Evolutionary conservation across 768 basidiomycete genomes (phyloP).

Genomic region (Tylopilus cervinicoccineus): DNA sequence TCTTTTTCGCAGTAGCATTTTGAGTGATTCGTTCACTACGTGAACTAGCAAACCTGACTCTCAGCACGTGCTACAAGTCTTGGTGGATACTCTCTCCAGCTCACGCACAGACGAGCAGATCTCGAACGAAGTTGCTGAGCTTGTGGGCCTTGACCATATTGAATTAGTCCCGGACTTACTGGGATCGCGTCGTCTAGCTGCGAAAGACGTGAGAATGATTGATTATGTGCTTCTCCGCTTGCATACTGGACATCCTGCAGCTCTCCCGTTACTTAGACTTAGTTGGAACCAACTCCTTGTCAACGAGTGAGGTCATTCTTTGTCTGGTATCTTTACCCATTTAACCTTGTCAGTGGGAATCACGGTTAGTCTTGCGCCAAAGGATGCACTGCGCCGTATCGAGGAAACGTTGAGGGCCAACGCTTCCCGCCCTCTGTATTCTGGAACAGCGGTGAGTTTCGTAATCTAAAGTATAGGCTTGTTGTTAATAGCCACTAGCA

Average conservation of each 20-base stretch:
- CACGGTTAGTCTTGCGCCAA: slow-evolving; percentile 33
- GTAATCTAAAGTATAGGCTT: not conserved
- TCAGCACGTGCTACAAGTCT: slow-evolving; percentile 7
- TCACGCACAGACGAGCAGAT: slow-evolving; percentile 61
- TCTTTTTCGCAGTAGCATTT: not conserved
- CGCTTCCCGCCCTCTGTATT: slow-evolving; percentile 63
- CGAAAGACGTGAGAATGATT: slow-evolving; percentile 42
- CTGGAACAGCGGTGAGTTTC: slow-evolving; percentile 45
- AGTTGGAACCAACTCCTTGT: not conserved
- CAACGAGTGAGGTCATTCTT: slow-evolving; percentile 7
- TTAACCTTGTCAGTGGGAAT: slow-evolving; percentile 1
- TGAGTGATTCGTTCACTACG: slow-evolving; percentile 2
- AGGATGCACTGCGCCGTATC: slow-evolving; percentile 58
- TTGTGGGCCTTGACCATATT: slow-evolving; percentile 81
- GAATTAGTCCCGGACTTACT: slow-evolving; percentile 74
- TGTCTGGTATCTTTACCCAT: not conserved
- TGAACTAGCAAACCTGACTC: slow-evolving; percentile 12
- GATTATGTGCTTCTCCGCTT: not conserved
- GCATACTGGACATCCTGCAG: slow-evolving; percentile 6
- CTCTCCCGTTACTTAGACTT: slow-evolving; percentile 11
- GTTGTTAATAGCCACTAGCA: slow-evolving; percentile 35
- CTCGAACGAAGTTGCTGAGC: slow-evolving; percentile 71
- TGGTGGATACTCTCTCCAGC: slow-evolving; percentile 44
- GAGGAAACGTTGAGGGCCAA: slow-evolving; percentile 57
- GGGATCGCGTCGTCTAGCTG: slow-evolving; percentile 45